Evolutionary conservation across 768 basidiomycete genomes (phyloP).

Genomic region (Termitomyces sp.): DNA sequence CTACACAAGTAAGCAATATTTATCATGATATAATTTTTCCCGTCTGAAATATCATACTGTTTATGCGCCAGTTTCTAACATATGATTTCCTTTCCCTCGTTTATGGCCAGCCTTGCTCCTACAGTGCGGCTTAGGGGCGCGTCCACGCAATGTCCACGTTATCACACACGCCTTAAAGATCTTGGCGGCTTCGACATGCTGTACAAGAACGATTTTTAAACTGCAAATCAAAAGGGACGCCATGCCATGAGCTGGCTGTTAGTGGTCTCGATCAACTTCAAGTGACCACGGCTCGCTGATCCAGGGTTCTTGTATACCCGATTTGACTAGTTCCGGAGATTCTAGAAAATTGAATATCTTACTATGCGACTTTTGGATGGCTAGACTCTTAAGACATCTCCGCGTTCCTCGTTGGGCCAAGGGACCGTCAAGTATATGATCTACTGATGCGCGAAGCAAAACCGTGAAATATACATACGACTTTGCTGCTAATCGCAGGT

Average conservation of each 20-base stretch:
- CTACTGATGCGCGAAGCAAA: background rate
- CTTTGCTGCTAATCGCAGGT: too few species aligned
- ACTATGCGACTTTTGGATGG: background rate
- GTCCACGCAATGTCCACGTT: too few species aligned
- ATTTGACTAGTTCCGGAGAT: background rate
- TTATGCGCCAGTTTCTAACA: background rate
- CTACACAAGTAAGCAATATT: too few species aligned
- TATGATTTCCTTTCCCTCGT: background rate
- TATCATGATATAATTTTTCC: too few species aligned
- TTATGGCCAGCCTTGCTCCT: background rate
- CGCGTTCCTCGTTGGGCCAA: too few species aligned
- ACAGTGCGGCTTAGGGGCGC: background rate
- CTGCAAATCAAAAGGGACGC: background rate
- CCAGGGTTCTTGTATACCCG: background rate
- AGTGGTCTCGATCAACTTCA: background rate
- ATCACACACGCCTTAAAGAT: background rate
- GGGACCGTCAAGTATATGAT: background rate
- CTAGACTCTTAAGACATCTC: background rate
- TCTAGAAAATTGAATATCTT: background rate
- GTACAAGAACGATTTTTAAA: background rate
- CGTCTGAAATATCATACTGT: background rate
- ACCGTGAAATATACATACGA: too few species aligned
- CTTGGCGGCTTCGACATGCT: background rate
- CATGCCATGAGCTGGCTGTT: background rate
- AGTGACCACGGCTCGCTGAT: background rate